A percentile compares a stretch with the other conserved stretches of the same genome.
Conservation (phyloP, 2,329 filamentous ascomycete species). For the Ophiostoma himal-ulmi region DNA sequence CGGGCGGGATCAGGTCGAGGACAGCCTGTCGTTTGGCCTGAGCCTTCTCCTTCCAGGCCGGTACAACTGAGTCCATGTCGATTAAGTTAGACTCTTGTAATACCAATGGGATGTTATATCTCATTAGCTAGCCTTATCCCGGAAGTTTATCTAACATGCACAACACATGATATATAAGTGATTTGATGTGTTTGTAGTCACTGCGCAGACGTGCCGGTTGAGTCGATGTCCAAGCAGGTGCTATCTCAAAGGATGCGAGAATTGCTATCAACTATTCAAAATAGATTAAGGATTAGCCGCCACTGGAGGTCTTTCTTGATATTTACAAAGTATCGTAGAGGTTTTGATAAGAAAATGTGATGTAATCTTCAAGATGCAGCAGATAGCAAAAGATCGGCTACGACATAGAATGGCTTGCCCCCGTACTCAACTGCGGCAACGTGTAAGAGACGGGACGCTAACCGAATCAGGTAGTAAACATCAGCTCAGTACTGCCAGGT, state of each 20-base stretch:
- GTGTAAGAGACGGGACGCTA: neutral
- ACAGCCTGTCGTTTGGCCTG: constrained; percentile 20
- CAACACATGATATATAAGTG: neutral
- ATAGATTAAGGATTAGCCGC: too few species aligned
- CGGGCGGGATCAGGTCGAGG: constrained; percentile 19
- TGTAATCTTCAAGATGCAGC: neutral
- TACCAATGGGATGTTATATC: too few species aligned
- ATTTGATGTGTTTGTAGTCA: neutral
- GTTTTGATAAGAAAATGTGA: neutral
- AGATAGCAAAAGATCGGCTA: neutral
- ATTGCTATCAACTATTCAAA: too few species aligned
- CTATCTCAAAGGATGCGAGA: too few species aligned
- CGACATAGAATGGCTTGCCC: neutral
- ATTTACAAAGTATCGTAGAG: neutral
- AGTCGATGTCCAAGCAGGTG: too few species aligned
- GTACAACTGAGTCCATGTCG: neutral
- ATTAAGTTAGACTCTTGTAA: too few species aligned
- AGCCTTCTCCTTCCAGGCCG: constrained; percentile 19
- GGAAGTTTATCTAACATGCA: neutral
- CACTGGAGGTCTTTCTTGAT: too few species aligned
- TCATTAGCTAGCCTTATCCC: neutral
- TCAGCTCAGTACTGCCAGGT: neutral
- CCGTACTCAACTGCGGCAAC: neutral
- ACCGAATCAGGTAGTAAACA: neutral
- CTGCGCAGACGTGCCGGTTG: neutral